These are phyloP conservation scores for Venturia asperata DNA, from an alignment of 2,329 filamentous ascomycete species.

Conservation along the genomic window DNA sequence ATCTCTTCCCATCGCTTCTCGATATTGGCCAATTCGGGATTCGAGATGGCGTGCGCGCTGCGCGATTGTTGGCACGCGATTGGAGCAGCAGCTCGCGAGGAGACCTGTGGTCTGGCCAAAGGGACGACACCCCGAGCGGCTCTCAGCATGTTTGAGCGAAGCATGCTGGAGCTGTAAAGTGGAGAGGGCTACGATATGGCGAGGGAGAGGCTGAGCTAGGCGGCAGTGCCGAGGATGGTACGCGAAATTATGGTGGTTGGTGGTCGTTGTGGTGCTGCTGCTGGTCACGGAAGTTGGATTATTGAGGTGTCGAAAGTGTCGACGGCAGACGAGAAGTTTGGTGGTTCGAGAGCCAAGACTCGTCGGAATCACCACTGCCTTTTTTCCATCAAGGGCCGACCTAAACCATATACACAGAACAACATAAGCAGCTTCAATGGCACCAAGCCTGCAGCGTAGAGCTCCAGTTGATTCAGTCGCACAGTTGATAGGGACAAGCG, in stretches of 20 bases:
- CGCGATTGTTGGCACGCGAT: slow-evolving; percentile 37
- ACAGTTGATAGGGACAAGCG: background rate
- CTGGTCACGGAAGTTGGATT: background rate
- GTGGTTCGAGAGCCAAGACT: slow-evolving; percentile 2
- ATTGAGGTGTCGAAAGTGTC: background rate
- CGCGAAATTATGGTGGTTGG: slow-evolving; percentile 23
- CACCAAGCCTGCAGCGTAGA: background rate
- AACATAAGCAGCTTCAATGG: background rate
- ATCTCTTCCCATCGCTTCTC: slow-evolving; percentile 99
- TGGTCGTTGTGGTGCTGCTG: background rate
- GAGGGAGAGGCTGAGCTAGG: background rate
- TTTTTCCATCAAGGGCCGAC: background rate
- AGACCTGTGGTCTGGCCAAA: slow-evolving; percentile 11
- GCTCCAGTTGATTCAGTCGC: background rate
- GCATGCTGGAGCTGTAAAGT: slow-evolving; percentile 26
- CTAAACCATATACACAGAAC: too few relatives aligned
- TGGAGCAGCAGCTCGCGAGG: slow-evolving; percentile 6
- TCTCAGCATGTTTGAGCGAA: slow-evolving; percentile 35
- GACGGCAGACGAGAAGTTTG: background rate
- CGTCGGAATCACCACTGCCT: background rate
- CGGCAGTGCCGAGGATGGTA: slow-evolving; percentile 20
- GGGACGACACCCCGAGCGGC: slow-evolving; percentile 25
- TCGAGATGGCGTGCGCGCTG: slow-evolving; percentile 88
- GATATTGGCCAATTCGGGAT: slow-evolving; percentile 94
- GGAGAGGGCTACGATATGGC: slow-evolving; percentile 11